phyloP scores from a whole-genome alignment of 179 eudicot genomes.

The Corrigiola litoralis region DNA sequence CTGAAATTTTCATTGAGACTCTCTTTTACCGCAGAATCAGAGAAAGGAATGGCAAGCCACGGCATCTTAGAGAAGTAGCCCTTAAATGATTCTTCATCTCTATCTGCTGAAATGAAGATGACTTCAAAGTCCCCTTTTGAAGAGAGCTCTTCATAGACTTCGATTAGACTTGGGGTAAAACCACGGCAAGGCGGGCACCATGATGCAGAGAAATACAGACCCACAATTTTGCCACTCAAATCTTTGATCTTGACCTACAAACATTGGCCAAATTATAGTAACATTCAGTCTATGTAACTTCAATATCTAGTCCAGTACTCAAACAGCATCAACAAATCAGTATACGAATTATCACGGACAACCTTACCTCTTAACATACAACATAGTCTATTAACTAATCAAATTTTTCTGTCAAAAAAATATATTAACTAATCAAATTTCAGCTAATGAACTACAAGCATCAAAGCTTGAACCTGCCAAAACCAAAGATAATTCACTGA shows the following conservation, averaged over 20 bases:
- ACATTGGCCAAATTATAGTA: not conserved
- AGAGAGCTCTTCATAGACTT: conserved; percentile 23
- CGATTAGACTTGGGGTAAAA: conserved; percentile 28
- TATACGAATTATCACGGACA: no score
- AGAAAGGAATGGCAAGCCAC: conserved; percentile 39
- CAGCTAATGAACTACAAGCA: not conserved
- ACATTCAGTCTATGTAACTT: not conserved
- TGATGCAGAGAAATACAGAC: conserved; percentile 34
- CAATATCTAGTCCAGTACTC: not conserved
- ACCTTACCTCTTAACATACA: no score
- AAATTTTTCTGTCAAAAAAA: no score
- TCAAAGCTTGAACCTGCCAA: not conserved
- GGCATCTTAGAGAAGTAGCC: conserved; percentile 37
- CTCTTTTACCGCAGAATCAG: conserved; percentile 17
- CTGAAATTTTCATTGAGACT: conserved; percentile 17
- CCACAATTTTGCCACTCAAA: conserved; percentile 27
- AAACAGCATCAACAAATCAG: no score
- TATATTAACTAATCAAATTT: no score
- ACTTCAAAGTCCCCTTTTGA: conserved; percentile 30
- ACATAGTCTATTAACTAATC: no score
- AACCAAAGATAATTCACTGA: not conserved
- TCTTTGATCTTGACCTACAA: conserved; percentile 30
- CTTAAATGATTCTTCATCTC: conserved; percentile 21
- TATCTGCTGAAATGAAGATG: conserved; percentile 25
- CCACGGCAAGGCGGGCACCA: conserved; percentile 33